A percentile compares a stretch with the other conserved stretches of the same genome.
These are phyloP conservation scores for Penicillium carneum DNA, from an alignment of 2,329 filamentous ascomycete genomes.

Conservation along the genomic window DNA sequence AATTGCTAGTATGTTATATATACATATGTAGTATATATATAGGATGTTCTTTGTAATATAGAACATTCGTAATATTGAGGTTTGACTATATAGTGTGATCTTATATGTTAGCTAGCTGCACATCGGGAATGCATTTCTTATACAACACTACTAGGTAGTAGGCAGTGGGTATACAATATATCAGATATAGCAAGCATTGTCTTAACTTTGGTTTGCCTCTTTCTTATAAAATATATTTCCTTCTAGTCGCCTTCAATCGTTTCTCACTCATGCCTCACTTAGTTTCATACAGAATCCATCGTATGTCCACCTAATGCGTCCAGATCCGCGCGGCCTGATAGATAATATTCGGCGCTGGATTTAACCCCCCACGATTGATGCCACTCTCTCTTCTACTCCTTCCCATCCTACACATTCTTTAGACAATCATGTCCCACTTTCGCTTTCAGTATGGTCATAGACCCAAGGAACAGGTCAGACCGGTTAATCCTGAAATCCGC, in stretches of 20 bases:
- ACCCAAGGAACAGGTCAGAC: not conserved
- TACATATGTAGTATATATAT: not conserved
- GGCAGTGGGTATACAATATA: not conserved
- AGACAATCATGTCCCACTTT: not conserved
- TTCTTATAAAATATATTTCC: not conserved
- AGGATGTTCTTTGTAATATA: not conserved
- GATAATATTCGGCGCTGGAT: not conserved
- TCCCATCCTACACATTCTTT: not conserved
- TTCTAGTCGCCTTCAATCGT: not conserved
- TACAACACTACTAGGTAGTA: not conserved
- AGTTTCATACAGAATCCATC: not conserved
- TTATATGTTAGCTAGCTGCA: not conserved
- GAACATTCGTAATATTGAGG: not conserved
- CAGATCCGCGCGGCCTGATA: no score
- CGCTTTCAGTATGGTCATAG: not conserved
- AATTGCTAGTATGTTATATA: no score
- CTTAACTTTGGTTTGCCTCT: not conserved
- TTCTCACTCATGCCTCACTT: not conserved
- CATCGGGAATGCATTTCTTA: not conserved
- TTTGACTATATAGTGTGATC: not conserved
- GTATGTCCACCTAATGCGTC: no score
- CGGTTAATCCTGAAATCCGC: not conserved
- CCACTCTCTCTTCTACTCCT: not conserved
- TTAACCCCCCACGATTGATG: not conserved
- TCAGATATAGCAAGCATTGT: not conserved